Evolutionary conservation across 2,329 filamentous ascomycete species (phyloP).

Genomic region (Hypoxylon sp.): DNA sequence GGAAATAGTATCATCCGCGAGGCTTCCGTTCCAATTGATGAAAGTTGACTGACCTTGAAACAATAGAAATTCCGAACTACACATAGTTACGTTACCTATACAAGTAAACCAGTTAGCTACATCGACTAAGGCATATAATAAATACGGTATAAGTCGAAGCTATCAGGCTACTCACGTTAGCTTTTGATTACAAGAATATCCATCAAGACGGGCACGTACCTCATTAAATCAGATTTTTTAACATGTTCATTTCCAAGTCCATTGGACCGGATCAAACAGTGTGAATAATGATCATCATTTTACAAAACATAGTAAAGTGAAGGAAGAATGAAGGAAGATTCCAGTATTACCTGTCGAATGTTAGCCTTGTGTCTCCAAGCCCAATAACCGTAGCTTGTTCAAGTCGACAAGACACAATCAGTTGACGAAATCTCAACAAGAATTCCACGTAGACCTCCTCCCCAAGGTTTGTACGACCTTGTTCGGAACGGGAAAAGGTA

Average conservation of each 20-base stretch:
- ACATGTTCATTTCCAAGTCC: slow-evolving; percentile 56
- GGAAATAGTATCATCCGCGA: slow-evolving; percentile 64
- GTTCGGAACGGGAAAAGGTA: slow-evolving; percentile 65
- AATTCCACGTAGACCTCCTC: slow-evolving; percentile 64
- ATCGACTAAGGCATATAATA: slow-evolving; percentile 16
- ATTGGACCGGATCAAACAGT: slow-evolving; percentile 57
- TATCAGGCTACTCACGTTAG: slow-evolving; percentile 53
- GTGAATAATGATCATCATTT: slow-evolving; percentile 59
- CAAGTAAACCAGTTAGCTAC: slow-evolving; percentile 35
- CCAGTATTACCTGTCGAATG: slow-evolving; percentile 49
- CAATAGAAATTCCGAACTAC: neutral
- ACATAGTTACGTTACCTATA: slow-evolving; percentile 41
- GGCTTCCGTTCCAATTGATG: slow-evolving; percentile 52
- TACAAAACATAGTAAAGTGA: slow-evolving; percentile 26
- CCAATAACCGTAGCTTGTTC: slow-evolving; percentile 34
- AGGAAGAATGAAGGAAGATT: neutral
- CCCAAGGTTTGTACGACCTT: slow-evolving; percentile 75
- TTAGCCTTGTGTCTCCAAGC: slow-evolving; percentile 50
- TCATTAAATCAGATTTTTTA: slow-evolving; percentile 58
- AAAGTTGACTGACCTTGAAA: slow-evolving; percentile 29
- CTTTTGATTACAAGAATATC: neutral
- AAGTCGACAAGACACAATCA: slow-evolving; percentile 61
- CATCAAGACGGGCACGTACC: slow-evolving; percentile 46
- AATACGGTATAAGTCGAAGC: slow-evolving; percentile 18
- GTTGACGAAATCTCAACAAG: slow-evolving; percentile 78